phyloP scores from a whole-genome alignment of 108 stramenopile genomes.

The Nitzschia sp. region DNA sequence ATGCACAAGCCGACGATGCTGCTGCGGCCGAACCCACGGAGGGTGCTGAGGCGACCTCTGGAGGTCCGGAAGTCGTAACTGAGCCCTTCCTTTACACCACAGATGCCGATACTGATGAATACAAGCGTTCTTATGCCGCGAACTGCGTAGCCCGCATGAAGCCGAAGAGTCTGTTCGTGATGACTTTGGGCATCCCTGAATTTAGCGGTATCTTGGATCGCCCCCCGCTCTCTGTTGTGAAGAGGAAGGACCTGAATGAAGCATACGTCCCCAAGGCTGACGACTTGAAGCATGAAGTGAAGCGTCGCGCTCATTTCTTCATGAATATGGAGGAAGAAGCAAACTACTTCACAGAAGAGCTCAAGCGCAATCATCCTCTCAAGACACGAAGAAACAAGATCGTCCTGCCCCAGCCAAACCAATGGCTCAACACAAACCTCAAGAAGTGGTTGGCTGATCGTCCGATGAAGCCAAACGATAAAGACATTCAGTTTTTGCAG shows the following conservation, averaged over 20 bases:
- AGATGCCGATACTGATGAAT: conserved; percentile 20
- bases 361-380: conserved; percentile 33
- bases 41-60: background rate
- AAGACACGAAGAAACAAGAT: conserved; percentile 39
- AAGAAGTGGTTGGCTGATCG: conserved; percentile 35
- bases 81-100: conserved; percentile 22
- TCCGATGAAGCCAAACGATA: conserved; percentile 33
- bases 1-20: background rate
- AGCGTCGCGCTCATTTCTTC: conserved; percentile 34
- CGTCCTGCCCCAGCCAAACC: conserved; percentile 36
- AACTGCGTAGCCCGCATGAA: conserved; percentile 28
- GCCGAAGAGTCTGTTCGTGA: conserved; percentile 34
- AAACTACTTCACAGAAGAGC: conserved; percentile 31
- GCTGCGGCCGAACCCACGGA: background rate
- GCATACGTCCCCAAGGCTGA: conserved; percentile 37
- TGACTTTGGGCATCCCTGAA: conserved; percentile 34
- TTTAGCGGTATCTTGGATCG: conserved; percentile 34
- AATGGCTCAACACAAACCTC: conserved; percentile 38
- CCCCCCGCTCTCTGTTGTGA: conserved; percentile 34
- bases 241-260: conserved; percentile 38
- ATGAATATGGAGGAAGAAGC: conserved; percentile 34
- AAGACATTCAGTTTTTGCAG: conserved; percentile 23
- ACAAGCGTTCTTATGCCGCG: conserved; percentile 33
- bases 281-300: conserved; percentile 38
- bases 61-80: conserved; percentile 5